Evolutionary conservation across 106 monocot genomes (phyloP).

Genomic region (Amphibolis antarctica): DNA sequence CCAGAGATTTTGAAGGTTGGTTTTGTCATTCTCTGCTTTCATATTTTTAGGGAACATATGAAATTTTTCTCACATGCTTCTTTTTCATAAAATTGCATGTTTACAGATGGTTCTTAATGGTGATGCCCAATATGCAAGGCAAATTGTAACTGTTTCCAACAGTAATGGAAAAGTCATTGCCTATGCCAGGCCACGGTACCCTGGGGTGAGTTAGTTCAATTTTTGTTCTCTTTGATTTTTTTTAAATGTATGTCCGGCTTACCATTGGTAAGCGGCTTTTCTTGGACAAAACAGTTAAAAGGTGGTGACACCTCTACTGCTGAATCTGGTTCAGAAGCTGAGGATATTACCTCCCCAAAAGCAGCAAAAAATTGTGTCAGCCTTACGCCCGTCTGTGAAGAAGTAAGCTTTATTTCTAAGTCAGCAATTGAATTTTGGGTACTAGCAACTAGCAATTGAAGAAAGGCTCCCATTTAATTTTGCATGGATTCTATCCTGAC

Average conservation of each 20-base stretch:
- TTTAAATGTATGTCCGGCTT: too few relatives aligned
- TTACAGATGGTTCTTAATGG: conserved; percentile 66
- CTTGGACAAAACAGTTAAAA: conserved; percentile 30
- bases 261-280: too few relatives aligned
- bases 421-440: not conserved
- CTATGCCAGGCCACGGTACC: conserved; percentile 49
- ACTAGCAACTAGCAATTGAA: not conserved
- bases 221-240: not conserved
- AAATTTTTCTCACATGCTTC: not conserved
- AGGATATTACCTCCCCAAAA: conserved; percentile 45
- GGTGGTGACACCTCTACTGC: conserved; percentile 61
- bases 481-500: not conserved
- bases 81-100: conserved; percentile 3
- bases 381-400: not conserved
- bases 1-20: conserved; percentile 69
- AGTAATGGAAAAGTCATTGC: conserved; percentile 57
- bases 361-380: conserved; percentile 15
- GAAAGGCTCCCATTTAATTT: not conserved
- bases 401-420: not conserved
- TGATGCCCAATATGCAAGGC: conserved; percentile 53
- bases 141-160: conserved; percentile 70
- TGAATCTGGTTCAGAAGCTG: conserved; percentile 78
- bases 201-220: conserved; percentile 29
- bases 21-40: not conserved
- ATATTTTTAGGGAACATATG: not conserved